Base-by-base conservation (phyloP, 768 basidiomycete species). In the Lactifluus rugatus region DNA sequence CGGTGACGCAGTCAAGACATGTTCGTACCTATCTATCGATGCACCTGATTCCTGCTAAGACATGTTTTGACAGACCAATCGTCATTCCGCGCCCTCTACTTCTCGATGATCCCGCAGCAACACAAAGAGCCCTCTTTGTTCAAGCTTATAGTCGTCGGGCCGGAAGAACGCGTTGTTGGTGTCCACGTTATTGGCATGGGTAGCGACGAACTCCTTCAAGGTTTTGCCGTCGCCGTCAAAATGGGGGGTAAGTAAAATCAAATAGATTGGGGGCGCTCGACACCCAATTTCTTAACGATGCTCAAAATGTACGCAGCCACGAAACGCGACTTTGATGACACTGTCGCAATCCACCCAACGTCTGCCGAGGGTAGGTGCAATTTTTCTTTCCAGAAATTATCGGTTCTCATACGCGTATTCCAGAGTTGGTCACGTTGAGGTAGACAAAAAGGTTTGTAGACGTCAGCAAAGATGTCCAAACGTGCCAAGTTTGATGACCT, bases 91-190 rank as follows among this genome's bases (percentile, higher is more conserved):
- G 80, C 88, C 21, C 78, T 99, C 47, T 97, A 95, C 71, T 97
- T 92, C 76, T 87, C 92, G 39, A 91, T 95, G 85, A 73, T 95
- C 41, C 79, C 81, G 1, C 89, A 94, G 60, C 78, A 84, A 44
- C 89, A 97, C 77, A 97, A 96, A 72, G 91, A 96, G 65, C 96
- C 96, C 2, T 88, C 94, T 0, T 77, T 93, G 56, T 93, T 93
- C 78, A 99, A 98, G 75, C 79, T 99, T 36, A 75, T 99, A 66
- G 83, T 83, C 54, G 82, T 81, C 8, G 93, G 94, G 2, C 81
- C 83, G 14, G 93, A 97, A 66, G 93, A 98, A 71, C 89, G 87
- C 66, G 87, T 99, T 41, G 92, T 98, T n/a, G 96, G 96, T 11
- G 74, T 97, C 46, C 96, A 98, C 72, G 82, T 97, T 63, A 83